These are phyloP conservation scores for Schwanniomyces pseudopolymorphus DNA, from an alignment of 805 yeast species.

Conservation along the genomic window DNA sequence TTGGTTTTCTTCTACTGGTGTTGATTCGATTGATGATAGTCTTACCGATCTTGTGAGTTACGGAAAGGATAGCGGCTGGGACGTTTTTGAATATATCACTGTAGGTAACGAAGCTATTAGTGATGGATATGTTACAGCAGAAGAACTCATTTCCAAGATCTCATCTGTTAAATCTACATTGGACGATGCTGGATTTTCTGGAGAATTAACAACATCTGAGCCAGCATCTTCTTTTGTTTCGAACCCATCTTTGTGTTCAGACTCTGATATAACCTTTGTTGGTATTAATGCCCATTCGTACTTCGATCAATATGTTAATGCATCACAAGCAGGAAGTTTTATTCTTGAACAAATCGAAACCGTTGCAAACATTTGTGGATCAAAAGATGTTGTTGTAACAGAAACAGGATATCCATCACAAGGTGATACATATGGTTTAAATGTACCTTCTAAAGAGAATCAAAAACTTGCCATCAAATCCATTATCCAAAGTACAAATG, in stretches of 20 bases:
- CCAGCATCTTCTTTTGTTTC: constrained; percentile 75
- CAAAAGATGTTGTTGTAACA: constrained; percentile 58
- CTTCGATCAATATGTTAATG: constrained; percentile 63
- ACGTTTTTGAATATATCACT: constrained; percentile 70
- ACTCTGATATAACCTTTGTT: constrained; percentile 72
- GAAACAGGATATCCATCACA: constrained; percentile 89
- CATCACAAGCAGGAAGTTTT: constrained; percentile 70
- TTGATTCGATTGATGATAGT: constrained; percentile 63
- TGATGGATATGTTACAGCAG: constrained; percentile 57
- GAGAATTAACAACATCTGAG: constrained; percentile 80
- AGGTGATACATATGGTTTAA: constrained; percentile 70
- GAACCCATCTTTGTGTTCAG: constrained; percentile 67
- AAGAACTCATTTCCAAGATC: constrained; percentile 66
- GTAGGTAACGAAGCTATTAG: constrained; percentile 88
- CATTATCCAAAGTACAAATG: constrained; percentile 57
- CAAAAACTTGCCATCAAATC: constrained; percentile 68
- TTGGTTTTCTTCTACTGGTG: constrained; percentile 70
- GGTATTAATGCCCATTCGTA: constrained; percentile 88
- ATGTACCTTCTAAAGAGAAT: constrained; percentile 68
- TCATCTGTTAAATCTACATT: constrained; percentile 59
- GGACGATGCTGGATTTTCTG: constrained; percentile 69
- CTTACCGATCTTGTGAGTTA: constrained; percentile 52
- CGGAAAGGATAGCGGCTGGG: constrained; percentile 60
- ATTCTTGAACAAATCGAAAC: constrained; percentile 60
- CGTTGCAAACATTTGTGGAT: constrained; percentile 56